Evolutionary conservation across 495 filamentous ascomycete species (phyloP).

Genomic region (Penicillium crystallinum): DNA sequence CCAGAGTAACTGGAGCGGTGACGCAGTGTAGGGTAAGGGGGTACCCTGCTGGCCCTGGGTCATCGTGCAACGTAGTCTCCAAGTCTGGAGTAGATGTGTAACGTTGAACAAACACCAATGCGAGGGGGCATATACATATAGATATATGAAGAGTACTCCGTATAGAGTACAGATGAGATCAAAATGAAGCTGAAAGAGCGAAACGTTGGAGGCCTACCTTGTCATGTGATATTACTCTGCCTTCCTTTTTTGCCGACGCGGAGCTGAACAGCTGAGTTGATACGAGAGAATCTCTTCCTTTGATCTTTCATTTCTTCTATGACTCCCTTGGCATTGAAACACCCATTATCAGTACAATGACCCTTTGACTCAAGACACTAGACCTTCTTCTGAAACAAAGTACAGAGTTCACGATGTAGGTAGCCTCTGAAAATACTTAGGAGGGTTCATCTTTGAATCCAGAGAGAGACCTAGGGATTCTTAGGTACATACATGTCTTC

Average conservation of each 20-base stretch:
- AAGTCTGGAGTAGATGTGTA: background rate
- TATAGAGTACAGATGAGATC: no score
- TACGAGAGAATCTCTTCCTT: background rate
- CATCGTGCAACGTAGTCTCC: slow-evolving; percentile 5
- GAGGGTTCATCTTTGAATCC: no score
- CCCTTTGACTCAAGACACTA: no score
- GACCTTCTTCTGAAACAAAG: no score
- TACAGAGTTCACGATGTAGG: no score
- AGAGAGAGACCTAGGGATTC: no score
- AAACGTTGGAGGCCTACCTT: background rate
- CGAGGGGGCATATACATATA: no score
- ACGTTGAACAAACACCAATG: background rate
- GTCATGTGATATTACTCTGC: background rate
- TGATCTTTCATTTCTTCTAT: background rate
- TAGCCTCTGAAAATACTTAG: no score
- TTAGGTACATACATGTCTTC: no score
- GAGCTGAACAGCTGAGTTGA: background rate
- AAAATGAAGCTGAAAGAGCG: background rate
- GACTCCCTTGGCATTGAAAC: no score
- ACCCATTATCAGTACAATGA: no score
- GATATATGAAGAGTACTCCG: no score
- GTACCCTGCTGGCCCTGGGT: slow-evolving; percentile 11
- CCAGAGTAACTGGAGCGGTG: slow-evolving; percentile 50
- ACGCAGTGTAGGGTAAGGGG: slow-evolving; percentile 52
- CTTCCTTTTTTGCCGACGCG: background rate